These are phyloP conservation scores for Tilletia walkeri DNA, from an alignment of 1,284 basidiomycete species.

Conservation along the genomic window DNA sequence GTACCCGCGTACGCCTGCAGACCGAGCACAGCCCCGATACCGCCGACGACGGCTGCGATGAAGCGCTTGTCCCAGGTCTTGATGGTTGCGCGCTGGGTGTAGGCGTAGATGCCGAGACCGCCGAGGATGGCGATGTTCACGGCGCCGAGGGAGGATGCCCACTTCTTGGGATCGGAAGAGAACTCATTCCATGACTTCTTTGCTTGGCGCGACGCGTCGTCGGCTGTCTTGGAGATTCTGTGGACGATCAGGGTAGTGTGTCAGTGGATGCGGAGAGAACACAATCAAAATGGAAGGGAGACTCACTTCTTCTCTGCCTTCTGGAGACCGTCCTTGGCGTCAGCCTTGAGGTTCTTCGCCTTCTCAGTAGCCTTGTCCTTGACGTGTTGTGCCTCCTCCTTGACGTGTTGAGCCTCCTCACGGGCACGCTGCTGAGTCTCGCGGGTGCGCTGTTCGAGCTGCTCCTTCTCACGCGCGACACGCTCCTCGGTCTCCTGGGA, in stretches of 20 bases:
- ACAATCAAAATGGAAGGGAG: neutral
- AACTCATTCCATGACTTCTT: slow-evolving; percentile 43
- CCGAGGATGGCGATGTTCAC: slow-evolving; percentile 50
- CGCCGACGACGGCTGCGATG: slow-evolving; percentile 44
- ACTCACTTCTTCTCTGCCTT: slow-evolving; percentile 45
- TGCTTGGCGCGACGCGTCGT: slow-evolving; percentile 27
- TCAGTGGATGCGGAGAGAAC: slow-evolving; percentile 13
- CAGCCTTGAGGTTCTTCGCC: slow-evolving; percentile 22
- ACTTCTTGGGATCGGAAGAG: slow-evolving; percentile 48
- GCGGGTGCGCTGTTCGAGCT: neutral
- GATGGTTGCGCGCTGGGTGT: slow-evolving; percentile 47
- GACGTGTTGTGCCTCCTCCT: neutral
- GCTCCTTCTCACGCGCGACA: neutral
- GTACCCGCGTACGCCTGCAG: slow-evolving; percentile 34
- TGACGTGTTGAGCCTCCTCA: neutral
- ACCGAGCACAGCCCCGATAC: slow-evolving; percentile 44
- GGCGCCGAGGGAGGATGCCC: slow-evolving; percentile 48
- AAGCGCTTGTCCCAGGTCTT: slow-evolving; percentile 42
- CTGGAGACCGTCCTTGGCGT: slow-evolving; percentile 35
- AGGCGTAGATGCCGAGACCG: slow-evolving; percentile 49
- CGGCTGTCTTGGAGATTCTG: slow-evolving; percentile 24
- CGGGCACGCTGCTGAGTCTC: neutral
- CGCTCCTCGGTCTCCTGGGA: neutral
- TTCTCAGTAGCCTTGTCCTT: neutral
- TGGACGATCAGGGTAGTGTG: too few species aligned